Evolutionary conservation across 2,329 filamentous ascomycete species (phyloP), one percentile per base, ranked within the genome.

Genomic region (Pseudocercospora musae): DNA sequence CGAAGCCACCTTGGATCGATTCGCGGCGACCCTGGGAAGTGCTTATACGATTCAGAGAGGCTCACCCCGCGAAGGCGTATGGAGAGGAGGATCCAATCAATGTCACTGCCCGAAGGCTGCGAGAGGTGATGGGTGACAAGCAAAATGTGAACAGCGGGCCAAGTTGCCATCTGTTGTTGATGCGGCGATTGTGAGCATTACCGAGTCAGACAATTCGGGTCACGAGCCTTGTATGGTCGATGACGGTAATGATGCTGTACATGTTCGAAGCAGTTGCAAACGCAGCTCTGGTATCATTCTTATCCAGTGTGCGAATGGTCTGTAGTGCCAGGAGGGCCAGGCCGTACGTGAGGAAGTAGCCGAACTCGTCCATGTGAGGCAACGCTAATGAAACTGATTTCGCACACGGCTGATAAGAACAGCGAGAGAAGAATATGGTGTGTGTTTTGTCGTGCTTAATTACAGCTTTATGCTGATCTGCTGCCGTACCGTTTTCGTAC

Each of bases 21-120:
- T 80, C 13, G 73, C 76, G 27, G 64, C 56, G 20, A 46, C 79
- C 7, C 37, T 80, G 6, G 69, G 69, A 0, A 81, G 80, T 0
- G 60, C 70, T 80, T 1, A 73, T 74, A 0, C 71, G 81, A 44
- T 83, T 81, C 80, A 73, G 78, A 9, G 71, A 81, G 67, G 80
- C 78, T 0, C 68, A 84, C 64, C 77, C 79, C 0, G 77, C 79
- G 0, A 64, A 67, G 0, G 75, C 72, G 0, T 75, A 76, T 0
- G 81, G 79, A 0, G 80, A 81, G 79, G 59, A 69, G 76, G 18
- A 71, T 59, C 33, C 57, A 3, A 67, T 79, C 5, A 75, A 64
- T 42, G 66, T 71, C n/a, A 79, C 70, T 9, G 62, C 63, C 21
- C 68, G 59, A 42, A 59, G 65, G 55, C 55, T 76, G 40, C 50